Conservation (phyloP, 2,329 filamentous ascomycete genomes). For the Penicillium griseofulvum region DNA sequence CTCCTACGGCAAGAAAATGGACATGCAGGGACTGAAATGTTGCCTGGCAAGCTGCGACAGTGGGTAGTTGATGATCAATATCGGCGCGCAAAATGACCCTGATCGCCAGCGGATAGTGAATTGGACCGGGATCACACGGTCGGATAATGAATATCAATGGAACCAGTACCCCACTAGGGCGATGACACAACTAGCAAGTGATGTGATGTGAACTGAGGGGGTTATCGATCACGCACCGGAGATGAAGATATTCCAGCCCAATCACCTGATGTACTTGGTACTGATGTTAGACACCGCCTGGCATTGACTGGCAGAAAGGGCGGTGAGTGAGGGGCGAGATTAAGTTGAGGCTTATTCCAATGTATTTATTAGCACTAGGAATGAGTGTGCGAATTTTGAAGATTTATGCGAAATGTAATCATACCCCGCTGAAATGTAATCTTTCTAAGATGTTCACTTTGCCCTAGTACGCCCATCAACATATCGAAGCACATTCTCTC, state of each 20-base stretch:
- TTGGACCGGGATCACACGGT: neutral
- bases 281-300: constrained; percentile 7
- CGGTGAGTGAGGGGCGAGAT: neutral
- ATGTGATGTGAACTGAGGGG: constrained; percentile 10
- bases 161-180: neutral
- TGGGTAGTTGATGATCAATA: constrained; percentile 13
- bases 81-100: constrained; percentile 5
- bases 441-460: no score
- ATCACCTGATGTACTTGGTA: constrained; percentile 20
- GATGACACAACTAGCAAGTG: constrained; percentile 2
- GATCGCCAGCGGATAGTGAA: constrained; percentile 4
- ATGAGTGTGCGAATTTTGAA: no score
- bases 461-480: neutral
- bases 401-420: neutral
- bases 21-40: constrained; percentile 14
- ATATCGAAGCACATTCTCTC: neutral
- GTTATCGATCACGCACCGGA: constrained; percentile 11
- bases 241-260: constrained; percentile 27
- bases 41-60: constrained; percentile 9
- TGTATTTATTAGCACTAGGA: neutral
- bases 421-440: neutral
- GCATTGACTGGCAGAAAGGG: neutral
- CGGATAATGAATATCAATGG: neutral
- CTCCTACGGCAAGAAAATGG: constrained; percentile 4
- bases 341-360: neutral